Evolutionary conservation across 805 yeast species (phyloP).

Genomic region (Yamadazyma olivae): DNA sequence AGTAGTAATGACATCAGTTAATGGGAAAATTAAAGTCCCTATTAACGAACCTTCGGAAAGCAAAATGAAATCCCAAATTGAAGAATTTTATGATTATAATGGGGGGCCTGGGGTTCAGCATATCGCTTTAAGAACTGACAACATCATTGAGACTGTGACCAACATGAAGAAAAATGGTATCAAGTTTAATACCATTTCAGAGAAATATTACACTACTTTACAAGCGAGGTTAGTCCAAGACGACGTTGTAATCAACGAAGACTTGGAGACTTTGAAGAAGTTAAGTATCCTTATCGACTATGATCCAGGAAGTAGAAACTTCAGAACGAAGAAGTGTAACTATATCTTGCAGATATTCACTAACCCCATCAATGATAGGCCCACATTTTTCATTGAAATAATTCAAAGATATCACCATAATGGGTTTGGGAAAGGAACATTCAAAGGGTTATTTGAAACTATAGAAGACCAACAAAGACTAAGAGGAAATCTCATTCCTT

Average conservation of each 20-base stretch:
- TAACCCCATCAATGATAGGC: conserved; percentile 71
- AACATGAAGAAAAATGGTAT: conserved; percentile 60
- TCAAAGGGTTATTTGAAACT: conserved; percentile 75
- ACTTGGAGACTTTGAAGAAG: conserved; percentile 45
- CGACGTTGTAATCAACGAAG: conserved; percentile 48
- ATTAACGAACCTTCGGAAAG: conserved; percentile 82
- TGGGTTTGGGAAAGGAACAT: conserved; percentile 90
- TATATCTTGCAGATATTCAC: conserved; percentile 80
- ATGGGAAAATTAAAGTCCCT: conserved; percentile 72
- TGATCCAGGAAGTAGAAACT: conserved; percentile 47
- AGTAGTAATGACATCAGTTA: conserved; percentile 69
- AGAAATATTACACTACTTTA: conserved; percentile 53
- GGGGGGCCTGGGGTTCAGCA: conserved; percentile 87
- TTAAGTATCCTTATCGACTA: conserved; percentile 70
- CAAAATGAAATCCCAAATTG: conserved; percentile 67
- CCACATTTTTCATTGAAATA: conserved; percentile 77
- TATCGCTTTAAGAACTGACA: conserved; percentile 62
- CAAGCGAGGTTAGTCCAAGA: conserved; percentile 42
- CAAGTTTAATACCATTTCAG: conserved; percentile 63
- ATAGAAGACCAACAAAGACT: conserved; percentile 72
- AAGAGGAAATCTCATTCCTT: conserved; percentile 57
- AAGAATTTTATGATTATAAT: conserved; percentile 72
- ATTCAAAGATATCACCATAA: conserved; percentile 77
- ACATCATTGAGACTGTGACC: conserved; percentile 57
- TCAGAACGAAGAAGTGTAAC: conserved; percentile 38